Base-by-base conservation (phyloP, 441 rosid species). In the Daphne laureola region DNA sequence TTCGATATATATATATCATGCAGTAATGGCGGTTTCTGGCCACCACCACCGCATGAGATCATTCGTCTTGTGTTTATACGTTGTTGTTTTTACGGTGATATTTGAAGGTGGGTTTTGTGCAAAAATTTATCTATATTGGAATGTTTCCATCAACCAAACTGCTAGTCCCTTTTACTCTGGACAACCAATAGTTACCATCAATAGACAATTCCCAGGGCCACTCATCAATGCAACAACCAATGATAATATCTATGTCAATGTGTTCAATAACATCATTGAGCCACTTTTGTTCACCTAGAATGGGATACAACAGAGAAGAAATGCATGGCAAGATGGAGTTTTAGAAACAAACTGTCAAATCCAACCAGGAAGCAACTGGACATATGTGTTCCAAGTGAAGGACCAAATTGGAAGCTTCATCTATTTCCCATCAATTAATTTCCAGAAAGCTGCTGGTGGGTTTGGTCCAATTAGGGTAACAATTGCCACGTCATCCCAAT, bases 301-400 rank as follows among this genome's bases (percentile, higher is more conserved):
- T 55, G 96, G 89, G 27, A 68, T 83, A 59, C 74, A 69, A 52
- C 74, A 80, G 63, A 70, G 90, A 58, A 73, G 74, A 15, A 78
- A 86, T 67, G 86, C 95, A 17, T 90, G 97, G 97, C 89, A 90
- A 59, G 97, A 90, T 50, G 97, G 95, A 50, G 95, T 86, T 27
- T 68, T 76, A 2, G 95, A 89, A 27, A 82, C 95, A 26, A 90
- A 86, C 48, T 90, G 95, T 67, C 89, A 93, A 15, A 81, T 90
- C 40, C 70, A 46, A 51, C 85, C 97, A 0, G 81, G 84, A 1
- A 64, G 12, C 17, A 90, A 81, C 46, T 90, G 95, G 95, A 86
- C 90, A 6, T 86, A 79, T 14, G 67, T 31, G 58, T 86, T 86
- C 59, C 87, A 82, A 44, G 50, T 69, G 8, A 86, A 86, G 70